These are phyloP conservation scores for Oidium heveae DNA, from an alignment of 2,329 filamentous ascomycete species.

Conservation along the genomic window DNA sequence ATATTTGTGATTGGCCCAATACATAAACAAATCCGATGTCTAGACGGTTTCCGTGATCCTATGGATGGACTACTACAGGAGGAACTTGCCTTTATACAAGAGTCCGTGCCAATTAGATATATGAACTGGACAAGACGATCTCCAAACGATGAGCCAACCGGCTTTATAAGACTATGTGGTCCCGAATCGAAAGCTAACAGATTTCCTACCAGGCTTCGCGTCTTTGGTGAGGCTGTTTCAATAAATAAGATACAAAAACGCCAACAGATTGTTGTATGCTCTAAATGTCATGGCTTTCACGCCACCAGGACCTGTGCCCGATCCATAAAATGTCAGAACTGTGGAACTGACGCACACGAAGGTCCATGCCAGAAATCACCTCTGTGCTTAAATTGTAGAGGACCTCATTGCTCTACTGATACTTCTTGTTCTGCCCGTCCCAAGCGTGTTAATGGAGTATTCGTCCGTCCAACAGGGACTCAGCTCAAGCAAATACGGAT, in stretches of 20 bases:
- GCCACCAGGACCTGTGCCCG: not conserved
- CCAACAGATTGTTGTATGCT: not conserved
- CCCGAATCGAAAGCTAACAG: not conserved
- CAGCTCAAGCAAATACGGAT: no score
- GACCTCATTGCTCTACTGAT: not conserved
- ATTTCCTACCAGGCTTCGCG: not conserved
- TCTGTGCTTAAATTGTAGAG: not conserved
- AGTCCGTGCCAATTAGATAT: not conserved
- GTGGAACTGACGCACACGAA: not conserved
- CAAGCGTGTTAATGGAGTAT: not conserved
- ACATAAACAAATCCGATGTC: not conserved
- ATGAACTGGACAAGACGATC: not conserved
- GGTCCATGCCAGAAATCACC: not conserved
- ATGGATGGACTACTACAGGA: not conserved
- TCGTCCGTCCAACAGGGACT: not conserved
- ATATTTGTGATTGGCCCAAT: not conserved
- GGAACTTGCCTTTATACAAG: not conserved
- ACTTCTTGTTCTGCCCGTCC: not conserved
- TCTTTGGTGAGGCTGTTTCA: not conserved
- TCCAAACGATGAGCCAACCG: not conserved
- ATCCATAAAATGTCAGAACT: not conserved
- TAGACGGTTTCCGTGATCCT: not conserved
- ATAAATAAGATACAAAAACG: not conserved
- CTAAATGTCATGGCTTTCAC: not conserved
- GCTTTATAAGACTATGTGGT: not conserved